phyloP scores from a whole-genome alignment of 805 yeast genomes.

The Kluyveromyces aestuarii region DNA sequence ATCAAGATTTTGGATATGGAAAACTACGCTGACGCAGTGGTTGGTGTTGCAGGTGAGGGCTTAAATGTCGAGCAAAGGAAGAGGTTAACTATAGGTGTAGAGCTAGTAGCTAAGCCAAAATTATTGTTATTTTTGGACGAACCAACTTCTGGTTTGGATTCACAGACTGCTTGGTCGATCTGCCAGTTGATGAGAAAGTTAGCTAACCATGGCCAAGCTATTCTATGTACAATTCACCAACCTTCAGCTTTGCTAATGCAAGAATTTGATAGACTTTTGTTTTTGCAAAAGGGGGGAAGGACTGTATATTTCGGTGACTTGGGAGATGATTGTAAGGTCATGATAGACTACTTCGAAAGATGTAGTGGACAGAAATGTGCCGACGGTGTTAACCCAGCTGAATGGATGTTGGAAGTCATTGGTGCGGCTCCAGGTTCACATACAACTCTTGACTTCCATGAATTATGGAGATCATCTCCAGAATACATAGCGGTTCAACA shows the following conservation, averaged over 20 bases:
- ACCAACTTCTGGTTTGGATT: slow-evolving; percentile 67
- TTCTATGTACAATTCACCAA: slow-evolving; percentile 70
- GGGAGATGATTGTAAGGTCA: slow-evolving; percentile 47
- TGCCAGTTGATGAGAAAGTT: slow-evolving; percentile 57
- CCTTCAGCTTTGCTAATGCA: slow-evolving; percentile 64
- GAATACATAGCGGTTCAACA: slow-evolving; percentile 49
- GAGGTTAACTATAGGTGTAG: slow-evolving; percentile 63
- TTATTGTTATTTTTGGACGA: slow-evolving; percentile 57
- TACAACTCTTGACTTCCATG: slow-evolving; percentile 61
- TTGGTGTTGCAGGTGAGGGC: slow-evolving; percentile 70
- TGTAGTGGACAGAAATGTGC: slow-evolving; percentile 65
- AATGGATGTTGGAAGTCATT: slow-evolving; percentile 84
- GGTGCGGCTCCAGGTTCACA: slow-evolving; percentile 80
- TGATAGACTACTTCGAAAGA: slow-evolving; percentile 57
- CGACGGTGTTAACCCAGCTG: slow-evolving; percentile 67
- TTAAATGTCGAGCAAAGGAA: slow-evolving; percentile 61
- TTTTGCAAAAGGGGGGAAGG: slow-evolving; percentile 66
- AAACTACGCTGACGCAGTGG: slow-evolving; percentile 66
- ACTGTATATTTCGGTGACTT: slow-evolving; percentile 78
- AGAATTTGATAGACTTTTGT: slow-evolving; percentile 57
- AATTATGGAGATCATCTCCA: slow-evolving; percentile 66
- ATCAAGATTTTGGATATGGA: slow-evolving; percentile 61
- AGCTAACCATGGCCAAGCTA: slow-evolving; percentile 66
- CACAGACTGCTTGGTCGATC: slow-evolving; percentile 61
- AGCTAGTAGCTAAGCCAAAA: slow-evolving; percentile 60